These are phyloP conservation scores for Colletotrichum karsti DNA, from an alignment of 2,329 filamentous ascomycete genomes.

Conservation along the genomic window DNA sequence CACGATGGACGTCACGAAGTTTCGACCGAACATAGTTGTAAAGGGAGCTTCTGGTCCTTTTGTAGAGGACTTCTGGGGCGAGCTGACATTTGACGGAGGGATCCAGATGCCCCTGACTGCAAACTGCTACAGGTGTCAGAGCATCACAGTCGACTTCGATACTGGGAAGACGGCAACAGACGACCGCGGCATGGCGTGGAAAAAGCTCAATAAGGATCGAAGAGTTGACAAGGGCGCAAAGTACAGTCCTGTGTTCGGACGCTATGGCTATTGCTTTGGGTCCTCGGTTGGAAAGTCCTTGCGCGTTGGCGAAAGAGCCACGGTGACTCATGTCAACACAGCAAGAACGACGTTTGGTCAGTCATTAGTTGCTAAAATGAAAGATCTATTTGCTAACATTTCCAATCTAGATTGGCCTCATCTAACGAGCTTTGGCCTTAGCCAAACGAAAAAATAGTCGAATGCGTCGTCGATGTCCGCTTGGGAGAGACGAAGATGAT, in stretches of 20 bases:
- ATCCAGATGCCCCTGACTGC: slow-evolving; percentile 4
- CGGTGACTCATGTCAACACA: not conserved
- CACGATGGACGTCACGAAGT: not conserved
- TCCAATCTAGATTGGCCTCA: not conserved
- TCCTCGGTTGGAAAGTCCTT: not conserved
- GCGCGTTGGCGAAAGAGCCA: not conserved
- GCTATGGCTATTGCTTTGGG: slow-evolving; percentile 8
- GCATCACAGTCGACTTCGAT: slow-evolving; percentile 9
- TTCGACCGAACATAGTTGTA: slow-evolving; percentile 9
- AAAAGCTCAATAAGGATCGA: slow-evolving; percentile 12
- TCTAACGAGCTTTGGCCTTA: not conserved
- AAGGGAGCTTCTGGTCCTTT: slow-evolving; percentile 1
- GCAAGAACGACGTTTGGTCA: not conserved
- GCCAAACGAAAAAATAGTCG: not conserved
- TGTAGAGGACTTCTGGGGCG: slow-evolving; percentile 12
- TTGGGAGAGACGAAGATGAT: too few relatives aligned
- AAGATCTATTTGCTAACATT: not conserved
- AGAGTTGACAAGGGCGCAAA: slow-evolving; percentile 2
- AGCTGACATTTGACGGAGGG: not conserved
- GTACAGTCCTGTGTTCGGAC: slow-evolving; percentile 9
- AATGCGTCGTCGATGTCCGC: too few relatives aligned
- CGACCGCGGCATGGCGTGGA: slow-evolving; percentile 5
- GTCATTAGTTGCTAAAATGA: not conserved
- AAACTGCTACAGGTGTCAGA: slow-evolving; percentile 11
- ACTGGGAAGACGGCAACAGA: slow-evolving; percentile 1